Conservation (phyloP, 345 rosid genomes). For the Jatropha curcas region DNA sequence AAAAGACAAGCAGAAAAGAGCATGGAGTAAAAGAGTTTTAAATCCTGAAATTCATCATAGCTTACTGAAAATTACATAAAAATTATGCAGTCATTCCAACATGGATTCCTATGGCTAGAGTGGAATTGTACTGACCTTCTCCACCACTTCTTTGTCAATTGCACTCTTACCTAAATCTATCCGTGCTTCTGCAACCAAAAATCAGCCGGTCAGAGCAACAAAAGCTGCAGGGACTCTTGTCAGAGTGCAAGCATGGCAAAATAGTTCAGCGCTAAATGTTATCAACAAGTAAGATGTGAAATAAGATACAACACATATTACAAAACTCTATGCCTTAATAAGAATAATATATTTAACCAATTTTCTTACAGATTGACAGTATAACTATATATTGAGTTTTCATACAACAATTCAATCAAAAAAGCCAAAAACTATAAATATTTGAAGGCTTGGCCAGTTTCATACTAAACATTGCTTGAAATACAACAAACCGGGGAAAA, state of each 20-base stretch:
- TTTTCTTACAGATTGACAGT: not conserved
- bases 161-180: conserved; percentile 59
- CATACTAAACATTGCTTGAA: not conserved
- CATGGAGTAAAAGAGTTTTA: not conserved
- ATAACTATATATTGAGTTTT: not conserved
- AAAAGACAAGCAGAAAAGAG: not conserved
- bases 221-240: not conserved
- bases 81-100: not conserved
- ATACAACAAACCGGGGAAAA: not conserved
- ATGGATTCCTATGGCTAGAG: not conserved
- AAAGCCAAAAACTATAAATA: not conserved
- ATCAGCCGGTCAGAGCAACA: conserved; percentile 7
- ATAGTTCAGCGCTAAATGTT: not conserved
- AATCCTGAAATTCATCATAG: not conserved
- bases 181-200: conserved; percentile 55
- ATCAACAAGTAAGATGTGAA: not conserved
- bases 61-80: too few species aligned
- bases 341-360: not conserved
- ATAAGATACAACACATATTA: not conserved
- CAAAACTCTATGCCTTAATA: not conserved
- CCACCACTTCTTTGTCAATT: conserved; percentile 76
- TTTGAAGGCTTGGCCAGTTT: not conserved
- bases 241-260: not conserved
- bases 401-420: not conserved
- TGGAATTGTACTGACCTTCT: conserved; percentile 50